These are phyloP conservation scores for Antitrichia curtipendula DNA, from an alignment of 225 moss, liverwort and hornwort genomes.

Conservation along the genomic window DNA sequence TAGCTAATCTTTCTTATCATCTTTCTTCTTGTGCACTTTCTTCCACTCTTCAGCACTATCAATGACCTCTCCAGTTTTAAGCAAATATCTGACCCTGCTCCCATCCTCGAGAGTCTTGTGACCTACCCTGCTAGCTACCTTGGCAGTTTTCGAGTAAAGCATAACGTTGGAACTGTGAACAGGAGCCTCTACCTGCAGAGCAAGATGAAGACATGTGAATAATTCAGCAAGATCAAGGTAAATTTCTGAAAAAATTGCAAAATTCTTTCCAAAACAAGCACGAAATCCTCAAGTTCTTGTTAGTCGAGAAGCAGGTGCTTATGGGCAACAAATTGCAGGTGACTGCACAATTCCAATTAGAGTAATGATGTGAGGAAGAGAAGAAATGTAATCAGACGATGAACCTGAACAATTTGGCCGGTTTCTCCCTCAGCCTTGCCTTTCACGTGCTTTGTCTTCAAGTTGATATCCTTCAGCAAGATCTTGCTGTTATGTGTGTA, in stretches of 20 bases:
- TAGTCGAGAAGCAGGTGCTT: background rate
- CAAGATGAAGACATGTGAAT: background rate
- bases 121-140: constrained; percentile 93
- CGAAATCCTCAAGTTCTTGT: no score
- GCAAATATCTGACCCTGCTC: constrained; percentile 60
- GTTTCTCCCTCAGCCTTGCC: constrained; percentile 90
- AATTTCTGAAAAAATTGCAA: background rate
- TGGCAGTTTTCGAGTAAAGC: constrained; percentile 81
- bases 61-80: constrained; percentile 88
- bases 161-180: constrained; percentile 98
- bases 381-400: background rate
- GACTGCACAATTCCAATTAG: background rate
- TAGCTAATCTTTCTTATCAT: constrained; percentile 36
- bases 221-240: background rate
- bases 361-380: background rate
- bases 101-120: constrained; percentile 89
- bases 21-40: constrained; percentile 75
- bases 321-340: background rate
- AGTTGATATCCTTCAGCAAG: constrained; percentile 75
- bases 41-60: constrained; percentile 86
- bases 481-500: constrained; percentile 90
- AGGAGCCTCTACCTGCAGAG: constrained; percentile 69
- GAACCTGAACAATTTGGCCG: constrained; percentile 91
- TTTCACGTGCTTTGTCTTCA: constrained; percentile 98
- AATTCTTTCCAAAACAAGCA: background rate